Evolutionary conservation across 2,329 filamentous ascomycete genomes (phyloP), one percentile per base, ranked within the genome.

Genomic region (Epichloe glyceriae): DNA sequence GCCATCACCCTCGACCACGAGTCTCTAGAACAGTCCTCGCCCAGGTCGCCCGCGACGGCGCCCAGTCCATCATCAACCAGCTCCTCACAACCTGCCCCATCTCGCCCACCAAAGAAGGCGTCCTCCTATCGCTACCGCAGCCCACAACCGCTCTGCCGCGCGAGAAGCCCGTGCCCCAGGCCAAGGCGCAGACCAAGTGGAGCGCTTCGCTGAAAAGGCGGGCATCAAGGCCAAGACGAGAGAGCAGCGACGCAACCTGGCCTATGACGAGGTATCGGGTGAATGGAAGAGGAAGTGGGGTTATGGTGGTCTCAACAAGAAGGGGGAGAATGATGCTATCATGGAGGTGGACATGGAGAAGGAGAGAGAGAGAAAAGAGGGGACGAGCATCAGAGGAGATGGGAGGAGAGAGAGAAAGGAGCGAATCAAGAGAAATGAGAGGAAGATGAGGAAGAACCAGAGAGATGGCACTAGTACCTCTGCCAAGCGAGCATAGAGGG

Each of bases 221-320:
- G 93, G 93, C 51, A 97, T 98, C 71, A 87, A 86, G 73, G 82
- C 83, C 69, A 95, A 90, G 79, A 85, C 80, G 58, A 80, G 85
- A 58, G 88, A 93, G 64, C 76, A 83, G 67, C 78, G 82, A 55
- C 68, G 75, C 69, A 77, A 95, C 71, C 71, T 90, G 60, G 81
- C 85, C 51, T 97, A 84, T 67, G 88, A 97, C 68, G 87, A 95
- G 69, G 81, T 76, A 53, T 86, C 74, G 34, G 86, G 87, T 57
- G 86, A 93, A 66, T 97, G 89, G 88, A 86, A 88, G 64, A 85
- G 87, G 55, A 90, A 89, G 69, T 98, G 91, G 88, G 93, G 93
- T 0, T 95, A 93, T 73, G 86, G 91, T 72, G 90, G 85, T 54
- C 83, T 86, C 67, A 93, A 93, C 68, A 91, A 93, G 74, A 82